Base-by-base conservation (phyloP, 1,139 yeast species). In the Taphrina communis region DNA sequence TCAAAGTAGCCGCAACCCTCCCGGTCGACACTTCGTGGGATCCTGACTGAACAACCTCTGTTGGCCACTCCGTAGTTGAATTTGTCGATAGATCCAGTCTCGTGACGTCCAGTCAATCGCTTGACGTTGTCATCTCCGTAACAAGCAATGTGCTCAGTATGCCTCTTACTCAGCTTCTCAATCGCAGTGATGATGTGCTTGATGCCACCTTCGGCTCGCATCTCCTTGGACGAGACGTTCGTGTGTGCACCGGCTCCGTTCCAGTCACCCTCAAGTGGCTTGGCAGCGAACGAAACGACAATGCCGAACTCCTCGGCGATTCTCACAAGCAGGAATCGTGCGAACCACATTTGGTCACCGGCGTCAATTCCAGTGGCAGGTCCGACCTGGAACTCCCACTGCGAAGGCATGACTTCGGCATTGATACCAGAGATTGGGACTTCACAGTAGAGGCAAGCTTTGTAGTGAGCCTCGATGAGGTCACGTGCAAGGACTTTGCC, bases 231-330 rank as follows among this genome's bases (percentile, higher is more conserved):
- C 68, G 97, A 92, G 73, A 94, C 98, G 81, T 94, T 94, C 80
- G 99, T 94, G 84, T 94, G 99, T 85, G 98, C 93, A 78, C 99
- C 99, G 80, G 99, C 98, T 84, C 99, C 99, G 82, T 94, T 94
- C 98, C 98, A 94, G 82, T 94, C 98, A 77, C 99, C 99, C 84
- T 88, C 86, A 81, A 92, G 86, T 75, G 97, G 99, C 86, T 94
- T 94, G 82, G 99, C 99, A 86, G 94, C 99, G 89, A 93, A 89
- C 65, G 98, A 91, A 76, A 94, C 93, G 88, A 92, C 93, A 80
- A 94, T 96, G 79, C 97, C 98, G 78, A 94, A 94, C 82, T 94
- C 99, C 84, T 94, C 99, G 75, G 98, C 97, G 71, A 92, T 96
- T 82, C 97, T 89, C 82, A 87, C 88, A 78, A 94, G 84, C 76